Base-by-base conservation (phyloP, 495 filamentous ascomycete species). In the Schizothecium vesticola region DNA sequence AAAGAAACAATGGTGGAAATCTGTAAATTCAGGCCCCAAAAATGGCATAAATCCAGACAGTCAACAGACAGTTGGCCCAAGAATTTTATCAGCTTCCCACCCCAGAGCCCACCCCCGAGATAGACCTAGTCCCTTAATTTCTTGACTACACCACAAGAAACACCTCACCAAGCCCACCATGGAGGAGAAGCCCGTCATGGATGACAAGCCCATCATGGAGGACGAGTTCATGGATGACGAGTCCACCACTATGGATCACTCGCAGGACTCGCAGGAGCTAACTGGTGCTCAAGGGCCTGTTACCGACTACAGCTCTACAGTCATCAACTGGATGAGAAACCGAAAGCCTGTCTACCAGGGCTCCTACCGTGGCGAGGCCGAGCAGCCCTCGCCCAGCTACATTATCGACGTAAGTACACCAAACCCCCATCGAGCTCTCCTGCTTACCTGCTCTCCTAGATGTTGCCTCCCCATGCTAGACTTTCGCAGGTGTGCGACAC, bases 261-360 rank as follows among this genome's bases (percentile, higher is more conserved):
- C 33, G 33, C 33, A 43, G 5, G 31, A 33, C 12, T 33, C 31
- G 0, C 10, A 33, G 10, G 43, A 22, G 26, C 12, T 10, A 64
- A 24, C 7, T 24, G 24, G 61, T 16, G 43, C 23, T 29, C 59
- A 70, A 93, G 91, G 91, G 26, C 88, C 94, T 63, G 92, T 97
- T 8, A 98, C 95, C 19, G 95, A 99, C 77, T 97, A 97, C 86
- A 92, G 94, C 69, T 91, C 94, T 11, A 95, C 92, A 7, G 86
- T 96, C 77, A 89, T 92, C 63, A 91, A 94, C 79, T 99, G 91
- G 91, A 93, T 97, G 91, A 90, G 90, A 72, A 87, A 91, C 75
- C 88, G 94, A 31, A 86, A 88, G 71, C 91, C 92, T 19, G 85
- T 86, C 69, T 96, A 90, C 79, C 88, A 87, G 75, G 87, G 87